Evolutionary conservation across 257 asterid species (phyloP), one percentile per base, ranked within the genome.

Genomic region (Penstemon davidsonii): DNA sequence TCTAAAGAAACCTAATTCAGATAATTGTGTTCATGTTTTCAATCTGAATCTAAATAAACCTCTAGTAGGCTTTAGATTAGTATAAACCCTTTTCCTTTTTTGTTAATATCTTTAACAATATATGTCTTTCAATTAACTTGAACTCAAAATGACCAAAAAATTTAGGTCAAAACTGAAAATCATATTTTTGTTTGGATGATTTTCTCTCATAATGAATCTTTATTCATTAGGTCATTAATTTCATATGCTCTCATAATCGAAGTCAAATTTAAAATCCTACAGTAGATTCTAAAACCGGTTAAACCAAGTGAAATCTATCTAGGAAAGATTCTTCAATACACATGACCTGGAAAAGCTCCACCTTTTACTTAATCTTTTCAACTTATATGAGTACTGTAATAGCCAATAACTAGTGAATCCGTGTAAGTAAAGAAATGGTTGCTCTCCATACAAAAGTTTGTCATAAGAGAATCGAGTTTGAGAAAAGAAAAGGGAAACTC

Each of bases 401-500:
- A 44, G 33, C 11, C 25, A 69, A 60, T 37, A 53, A 64, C 58
- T 49, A 37, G 55, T 55, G 58, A 42, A 3, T 40, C 59, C 9
- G 2, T 36, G 38, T 19, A 57, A 40, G 15, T 25, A 64, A 13
- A 56, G 5, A 67, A 6, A 2, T 37, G 3, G 10, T 42, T 39
- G 42, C 55, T 55, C 52, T 18, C 36, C 4, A 41, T 9, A 8
- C 4, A 6, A 39, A 59, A 25, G 4, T 15, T n/a, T 9, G 19
- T 37, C 59, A 36, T 60, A 68, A 13, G 62, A 62, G 61, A 71
- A 40, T 12, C n/a, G 13, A 15, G 10, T 57, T 37, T 58, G 33
- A 71, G 66, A 42, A 58, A 57, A n/a, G 3, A 39, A 51, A 56
- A 47, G 63, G 66, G 55, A 65, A 54, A 52, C 64, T 25, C 3